Evolutionary conservation across 2,329 filamentous ascomycete species (phyloP).

Genomic region (Pseudopithomyces maydicus): DNA sequence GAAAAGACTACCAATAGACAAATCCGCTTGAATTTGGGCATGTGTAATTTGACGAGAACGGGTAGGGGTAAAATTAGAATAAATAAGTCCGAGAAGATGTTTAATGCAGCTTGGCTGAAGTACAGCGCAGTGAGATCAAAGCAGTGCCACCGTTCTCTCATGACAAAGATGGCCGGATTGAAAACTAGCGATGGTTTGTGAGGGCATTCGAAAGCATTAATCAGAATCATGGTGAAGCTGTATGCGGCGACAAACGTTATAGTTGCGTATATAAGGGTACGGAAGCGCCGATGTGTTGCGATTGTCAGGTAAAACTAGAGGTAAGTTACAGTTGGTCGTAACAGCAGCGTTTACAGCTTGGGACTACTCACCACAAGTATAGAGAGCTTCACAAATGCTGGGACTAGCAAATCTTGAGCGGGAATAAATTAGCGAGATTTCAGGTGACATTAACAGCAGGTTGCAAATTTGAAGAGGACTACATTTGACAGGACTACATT

Average conservation of each 20-base stretch:
- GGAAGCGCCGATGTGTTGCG: slow-evolving; percentile 27
- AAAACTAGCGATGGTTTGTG: slow-evolving; percentile 18
- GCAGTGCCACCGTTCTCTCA: slow-evolving; percentile 15
- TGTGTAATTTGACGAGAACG: slow-evolving; percentile 26
- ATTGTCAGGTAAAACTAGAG: slow-evolving; percentile 30
- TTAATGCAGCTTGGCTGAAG: slow-evolving; percentile 26
- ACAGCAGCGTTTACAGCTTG: neutral
- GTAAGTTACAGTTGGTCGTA: neutral
- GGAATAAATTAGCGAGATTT: too few relatives aligned
- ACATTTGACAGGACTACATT: too few relatives aligned
- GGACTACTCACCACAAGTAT: slow-evolving; percentile 19
- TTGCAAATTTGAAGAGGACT: too few relatives aligned
- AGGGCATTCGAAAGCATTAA: slow-evolving; percentile 30
- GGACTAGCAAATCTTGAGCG: slow-evolving; percentile 18
- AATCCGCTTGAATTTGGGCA: slow-evolving; percentile 26
- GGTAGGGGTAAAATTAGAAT: slow-evolving; percentile 31
- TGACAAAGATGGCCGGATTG: slow-evolving; percentile 17
- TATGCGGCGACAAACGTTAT: slow-evolving; percentile 18
- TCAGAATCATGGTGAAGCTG: slow-evolving; percentile 19
- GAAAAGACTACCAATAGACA: slow-evolving; percentile 29
- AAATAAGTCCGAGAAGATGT: slow-evolving; percentile 28
- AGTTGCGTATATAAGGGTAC: slow-evolving; percentile 19
- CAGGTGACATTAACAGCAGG: too few relatives aligned
- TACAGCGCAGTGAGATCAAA: slow-evolving; percentile 22
- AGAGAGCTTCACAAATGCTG: slow-evolving; percentile 31